phyloP scores from a whole-genome alignment of 164 flowering plant genomes.

The Umbilicus rupestris region DNA sequence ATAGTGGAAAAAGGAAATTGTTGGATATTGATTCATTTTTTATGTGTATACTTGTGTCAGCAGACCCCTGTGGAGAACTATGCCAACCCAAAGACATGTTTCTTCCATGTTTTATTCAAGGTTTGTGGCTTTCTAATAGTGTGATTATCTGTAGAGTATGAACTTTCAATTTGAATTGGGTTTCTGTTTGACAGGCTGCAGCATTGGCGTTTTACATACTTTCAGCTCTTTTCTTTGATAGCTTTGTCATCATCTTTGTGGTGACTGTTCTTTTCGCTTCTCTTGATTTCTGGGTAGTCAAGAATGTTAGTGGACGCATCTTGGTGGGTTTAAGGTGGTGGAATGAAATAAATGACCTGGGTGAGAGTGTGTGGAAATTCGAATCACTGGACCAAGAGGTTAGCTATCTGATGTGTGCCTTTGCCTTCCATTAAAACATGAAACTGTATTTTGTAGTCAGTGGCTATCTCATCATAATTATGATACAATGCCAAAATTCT shows the following conservation, averaged over 20 bases:
- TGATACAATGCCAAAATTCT: no score
- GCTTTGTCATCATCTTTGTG: slow-evolving; percentile 89
- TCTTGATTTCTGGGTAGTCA: slow-evolving; percentile 96
- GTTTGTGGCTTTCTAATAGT: slow-evolving; percentile 17
- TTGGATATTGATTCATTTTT: background rate
- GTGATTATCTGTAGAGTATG: no score
- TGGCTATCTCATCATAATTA: no score
- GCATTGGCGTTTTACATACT: slow-evolving; percentile 91
- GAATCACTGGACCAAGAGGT: slow-evolving; percentile 97
- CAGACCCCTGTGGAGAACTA: slow-evolving; percentile 76
- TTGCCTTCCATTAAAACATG: no score
- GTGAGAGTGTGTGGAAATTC: slow-evolving; percentile 92
- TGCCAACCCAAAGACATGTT: slow-evolving; percentile 81
- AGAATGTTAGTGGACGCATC: slow-evolving; percentile 92
- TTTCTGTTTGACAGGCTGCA: slow-evolving; percentile 40
- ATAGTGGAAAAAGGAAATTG: no score
- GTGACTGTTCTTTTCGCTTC: slow-evolving; percentile 85
- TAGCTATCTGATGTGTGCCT: background rate
- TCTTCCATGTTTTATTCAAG: slow-evolving; percentile 96
- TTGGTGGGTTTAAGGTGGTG: slow-evolving; percentile 97
- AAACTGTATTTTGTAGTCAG: background rate
- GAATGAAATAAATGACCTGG: slow-evolving; percentile 90
- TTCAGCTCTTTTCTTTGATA: slow-evolving; percentile 68
- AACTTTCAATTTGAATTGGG: no score
- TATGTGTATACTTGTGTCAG: slow-evolving; percentile 4